phyloP scores from a whole-genome alignment of 169 alveolate species.

The Cyclospora cayetanensis region DNA sequence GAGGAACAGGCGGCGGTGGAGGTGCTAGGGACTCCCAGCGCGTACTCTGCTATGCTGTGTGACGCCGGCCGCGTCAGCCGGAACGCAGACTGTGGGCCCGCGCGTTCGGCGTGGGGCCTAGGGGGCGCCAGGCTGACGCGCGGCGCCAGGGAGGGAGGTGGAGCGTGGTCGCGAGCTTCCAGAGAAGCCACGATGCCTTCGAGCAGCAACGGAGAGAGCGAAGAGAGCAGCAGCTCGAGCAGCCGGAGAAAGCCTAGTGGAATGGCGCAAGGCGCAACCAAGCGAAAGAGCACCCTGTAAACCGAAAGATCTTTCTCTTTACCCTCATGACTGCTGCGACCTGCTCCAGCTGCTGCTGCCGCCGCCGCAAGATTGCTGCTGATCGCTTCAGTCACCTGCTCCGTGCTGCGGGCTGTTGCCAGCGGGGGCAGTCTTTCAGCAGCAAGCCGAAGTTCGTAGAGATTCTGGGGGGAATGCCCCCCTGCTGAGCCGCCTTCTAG shows the following conservation, averaged over 20 bases:
- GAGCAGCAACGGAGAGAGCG: slow-evolving; percentile 31
- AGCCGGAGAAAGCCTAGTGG: slow-evolving; percentile 18
- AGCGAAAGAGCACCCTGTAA: neutral
- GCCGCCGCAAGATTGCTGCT: slow-evolving; percentile 5
- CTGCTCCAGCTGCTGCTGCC: slow-evolving; percentile 16
- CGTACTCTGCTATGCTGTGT: neutral
- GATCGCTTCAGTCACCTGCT: neutral
- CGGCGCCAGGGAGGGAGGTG: neutral
- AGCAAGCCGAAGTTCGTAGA: neutral
- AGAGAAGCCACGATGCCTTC: slow-evolving; percentile 17
- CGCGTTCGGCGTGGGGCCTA: neutral
- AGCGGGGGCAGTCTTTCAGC: neutral
- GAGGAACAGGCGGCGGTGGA: too few species aligned
- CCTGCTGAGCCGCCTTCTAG: neutral
- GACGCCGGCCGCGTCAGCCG: neutral
- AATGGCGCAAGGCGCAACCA: neutral
- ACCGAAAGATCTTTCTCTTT: neutral
- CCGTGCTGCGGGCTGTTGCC: slow-evolving; percentile 13
- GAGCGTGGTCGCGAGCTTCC: too few species aligned
- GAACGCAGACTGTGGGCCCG: neutral
- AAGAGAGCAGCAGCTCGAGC: slow-evolving; percentile 47
- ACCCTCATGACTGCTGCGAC: neutral
- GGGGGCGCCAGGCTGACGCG: neutral
- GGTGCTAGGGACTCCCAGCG: neutral
- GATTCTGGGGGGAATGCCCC: slow-evolving; percentile 5